Conservation (phyloP, 2,329 filamentous ascomycete species). For the Pseudogymnoascus sp. region DNA sequence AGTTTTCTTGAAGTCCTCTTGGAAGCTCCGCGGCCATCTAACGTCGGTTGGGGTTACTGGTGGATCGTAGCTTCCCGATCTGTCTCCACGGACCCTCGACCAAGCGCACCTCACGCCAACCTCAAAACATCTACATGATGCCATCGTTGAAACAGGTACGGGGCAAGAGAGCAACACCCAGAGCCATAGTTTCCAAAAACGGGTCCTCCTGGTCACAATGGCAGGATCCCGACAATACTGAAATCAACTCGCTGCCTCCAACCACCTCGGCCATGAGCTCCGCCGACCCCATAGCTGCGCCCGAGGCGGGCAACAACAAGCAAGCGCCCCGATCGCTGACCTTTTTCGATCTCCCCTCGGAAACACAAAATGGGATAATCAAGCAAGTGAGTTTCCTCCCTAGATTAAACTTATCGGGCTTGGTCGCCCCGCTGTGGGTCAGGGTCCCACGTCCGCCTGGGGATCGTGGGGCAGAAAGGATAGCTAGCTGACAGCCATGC, state of each 20-base stretch:
- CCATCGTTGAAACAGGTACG: constrained; percentile 1
- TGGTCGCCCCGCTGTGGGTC: constrained; percentile 5
- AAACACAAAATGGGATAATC: constrained; percentile 27
- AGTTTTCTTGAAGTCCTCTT: not conserved
- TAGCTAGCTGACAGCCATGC: not conserved
- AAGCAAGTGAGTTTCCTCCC: constrained; percentile 23
- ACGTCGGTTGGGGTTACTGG: not conserved
- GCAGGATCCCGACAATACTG: not conserved
- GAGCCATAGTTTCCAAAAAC: not conserved
- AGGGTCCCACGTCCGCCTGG: not conserved
- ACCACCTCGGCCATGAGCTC: not conserved
- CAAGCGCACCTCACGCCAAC: constrained; percentile 1
- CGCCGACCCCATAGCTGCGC: constrained; percentile 1
- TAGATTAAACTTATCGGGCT: not conserved
- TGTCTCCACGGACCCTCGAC: not conserved
- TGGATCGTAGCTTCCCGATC: constrained; percentile 7
- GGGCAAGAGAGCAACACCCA: constrained; percentile 5
- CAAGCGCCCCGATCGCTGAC: not conserved
- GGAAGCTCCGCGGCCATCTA: not conserved
- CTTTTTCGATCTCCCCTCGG: constrained; percentile 25
- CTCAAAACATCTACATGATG: constrained; percentile 1
- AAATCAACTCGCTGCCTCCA: not conserved
- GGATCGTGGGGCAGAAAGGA: not conserved
- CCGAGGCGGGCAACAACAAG: not conserved
- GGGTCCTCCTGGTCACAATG: not conserved